Percentiles rank a stretch among this genome's conserved stretches.
phyloP scores from a whole-genome alignment of 2,329 filamentous ascomycete genomes.

The Phialocephala sp. region DNA sequence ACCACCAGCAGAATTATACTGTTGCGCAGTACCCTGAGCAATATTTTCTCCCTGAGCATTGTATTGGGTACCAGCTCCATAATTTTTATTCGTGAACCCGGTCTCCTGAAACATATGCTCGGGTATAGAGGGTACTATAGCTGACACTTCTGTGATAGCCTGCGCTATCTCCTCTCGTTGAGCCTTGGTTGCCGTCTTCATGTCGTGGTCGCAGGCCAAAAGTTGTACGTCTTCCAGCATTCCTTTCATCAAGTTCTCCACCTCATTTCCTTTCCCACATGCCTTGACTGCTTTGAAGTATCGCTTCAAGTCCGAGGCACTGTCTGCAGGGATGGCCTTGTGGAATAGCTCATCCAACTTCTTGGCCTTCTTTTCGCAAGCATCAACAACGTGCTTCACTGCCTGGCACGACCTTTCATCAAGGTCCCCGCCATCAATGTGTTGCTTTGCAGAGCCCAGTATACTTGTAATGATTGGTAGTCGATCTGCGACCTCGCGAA shows the following conservation, averaged over 20 bases:
- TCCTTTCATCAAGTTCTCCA: conserved; percentile 39
- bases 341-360: conserved; percentile 32
- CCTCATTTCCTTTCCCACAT: conserved; percentile 35
- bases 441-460: conserved; percentile 26
- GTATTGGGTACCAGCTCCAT: too few species aligned
- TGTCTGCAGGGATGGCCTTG: conserved; percentile 31
- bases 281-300: conserved; percentile 35
- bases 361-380: conserved; percentile 35
- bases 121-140: too few species aligned
- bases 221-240: conserved; percentile 41
- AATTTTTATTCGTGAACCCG: too few species aligned
- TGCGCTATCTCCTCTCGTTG: conserved; percentile 21
- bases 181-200: conserved; percentile 17
- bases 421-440: conserved; percentile 18
- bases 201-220: conserved; percentile 25
- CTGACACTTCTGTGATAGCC: conserved; percentile 24
- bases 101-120: too few species aligned
- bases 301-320: conserved; percentile 27
- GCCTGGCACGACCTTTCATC: conserved; percentile 11
- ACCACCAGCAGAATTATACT: too few species aligned
- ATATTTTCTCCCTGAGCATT: too few species aligned
- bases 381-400: conserved; percentile 30
- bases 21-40: too few species aligned
- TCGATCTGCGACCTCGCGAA: conserved; percentile 35
- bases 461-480: conserved; percentile 39